Conservation (phyloP, 192 early-diverging fungal genomes). For the Rhizoclosmatium globosum region DNA sequence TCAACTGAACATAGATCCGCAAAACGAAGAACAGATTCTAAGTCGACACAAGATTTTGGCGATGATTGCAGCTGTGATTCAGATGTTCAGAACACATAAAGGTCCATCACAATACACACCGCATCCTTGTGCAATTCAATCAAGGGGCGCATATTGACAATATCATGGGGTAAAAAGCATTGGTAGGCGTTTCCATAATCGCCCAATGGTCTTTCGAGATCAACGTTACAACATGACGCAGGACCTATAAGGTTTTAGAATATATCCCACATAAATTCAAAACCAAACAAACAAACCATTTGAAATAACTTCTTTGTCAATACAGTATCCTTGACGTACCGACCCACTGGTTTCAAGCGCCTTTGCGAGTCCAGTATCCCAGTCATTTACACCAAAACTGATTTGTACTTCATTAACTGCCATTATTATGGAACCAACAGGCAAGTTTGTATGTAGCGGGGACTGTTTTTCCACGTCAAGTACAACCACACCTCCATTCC, state of each 20-base stretch:
- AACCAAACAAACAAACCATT: not conserved
- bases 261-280: not conserved
- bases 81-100: not conserved
- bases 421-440: conserved; percentile 49
- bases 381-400: conserved; percentile 49
- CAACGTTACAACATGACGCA: conserved; percentile 66
- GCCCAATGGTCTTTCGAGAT: conserved; percentile 62
- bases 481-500: conserved; percentile 65
- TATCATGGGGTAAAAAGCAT: conserved; percentile 57
- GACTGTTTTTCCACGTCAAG: conserved; percentile 64
- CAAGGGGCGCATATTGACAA: not conserved
- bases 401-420: conserved; percentile 53
- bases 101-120: not conserved
- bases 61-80: conserved; percentile 10
- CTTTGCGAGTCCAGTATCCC: conserved; percentile 55
- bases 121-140: conserved; percentile 8
- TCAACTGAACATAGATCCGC: conserved; percentile 48
- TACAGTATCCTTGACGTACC: conserved; percentile 56
- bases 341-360: conserved; percentile 20
- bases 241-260: conserved; percentile 3
- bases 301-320: conserved; percentile 17
- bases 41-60: conserved; percentile 26
- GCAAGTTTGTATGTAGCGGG: conserved; percentile 56
- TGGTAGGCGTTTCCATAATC: conserved; percentile 47
- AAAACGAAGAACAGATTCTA: conserved; percentile 18